phyloP scores from a whole-genome alignment of 2,329 filamentous ascomycete species.

The Trichoderma atroviride region DNA sequence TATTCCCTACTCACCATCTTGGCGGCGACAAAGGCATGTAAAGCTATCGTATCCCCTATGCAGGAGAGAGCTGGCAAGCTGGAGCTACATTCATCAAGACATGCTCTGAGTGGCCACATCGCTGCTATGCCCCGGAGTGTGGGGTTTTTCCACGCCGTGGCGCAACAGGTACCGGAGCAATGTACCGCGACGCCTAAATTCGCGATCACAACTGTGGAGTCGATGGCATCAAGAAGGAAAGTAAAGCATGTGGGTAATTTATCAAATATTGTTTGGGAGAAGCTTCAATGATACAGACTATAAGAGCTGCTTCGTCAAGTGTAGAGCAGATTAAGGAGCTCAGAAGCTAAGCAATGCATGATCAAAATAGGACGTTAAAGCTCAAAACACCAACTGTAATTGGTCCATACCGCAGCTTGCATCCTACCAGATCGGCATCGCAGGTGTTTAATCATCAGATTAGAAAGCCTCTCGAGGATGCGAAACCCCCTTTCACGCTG shows the following conservation, averaged over 20 bases:
- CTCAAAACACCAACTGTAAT: not conserved
- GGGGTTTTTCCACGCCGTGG: conserved; percentile 25
- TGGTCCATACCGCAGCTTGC: not conserved
- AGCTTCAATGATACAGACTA: too few relatives aligned
- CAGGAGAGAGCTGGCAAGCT: conserved; percentile 1
- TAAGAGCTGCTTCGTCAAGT: not conserved
- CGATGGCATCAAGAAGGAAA: not conserved
- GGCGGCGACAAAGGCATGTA: not conserved
- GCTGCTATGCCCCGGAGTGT: conserved; percentile 13
- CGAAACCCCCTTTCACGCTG: not conserved
- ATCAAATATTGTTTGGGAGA: not conserved
- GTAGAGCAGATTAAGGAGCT: not conserved
- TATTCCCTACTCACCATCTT: conserved; percentile 11
- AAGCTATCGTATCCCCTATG: not conserved
- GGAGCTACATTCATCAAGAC: conserved; percentile 1
- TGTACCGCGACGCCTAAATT: not conserved
- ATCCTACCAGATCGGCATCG: not conserved
- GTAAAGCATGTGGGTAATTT: not conserved
- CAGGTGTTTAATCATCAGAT: not conserved
- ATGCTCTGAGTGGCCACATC: conserved; percentile 32
- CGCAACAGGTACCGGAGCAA: not conserved
- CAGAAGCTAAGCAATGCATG: not conserved
- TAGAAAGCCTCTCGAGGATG: not conserved
- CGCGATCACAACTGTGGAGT: conserved; percentile 11
- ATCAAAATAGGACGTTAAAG: not conserved